Conservation (phyloP, 306 rosid species). For the Malus domestica region ASM211411v1 NC_041804.1:28640501-28641000, state of each 20-base stretch:
- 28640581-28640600: constrained; percentile 39
- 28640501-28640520: constrained; percentile 25
- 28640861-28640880: constrained; percentile 37
- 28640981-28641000: constrained; percentile 37
- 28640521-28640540: constrained; percentile 33
- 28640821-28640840: constrained; percentile 32
- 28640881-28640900: constrained; percentile 26
- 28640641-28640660: constrained; percentile 31
- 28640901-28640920: constrained; percentile 36
- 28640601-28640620: constrained; percentile 34
- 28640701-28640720: constrained; percentile 28
- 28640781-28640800: constrained; percentile 33
- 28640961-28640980: constrained; percentile 44
- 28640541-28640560: constrained; percentile 43
- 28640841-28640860: constrained; percentile 40
- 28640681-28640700: constrained; percentile 20
- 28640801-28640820: constrained; percentile 40
- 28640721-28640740: constrained; percentile 29
- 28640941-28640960: constrained; percentile 32
- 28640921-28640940: constrained; percentile 34
- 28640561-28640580: constrained; percentile 41
- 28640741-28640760: constrained; percentile 23
- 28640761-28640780: constrained; percentile 38
- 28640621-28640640: constrained; percentile 31
- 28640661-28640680: constrained; percentile 21